phyloP scores from a whole-genome alignment of 495 filamentous ascomycete species.

The Oidiodendron maius region DNA sequence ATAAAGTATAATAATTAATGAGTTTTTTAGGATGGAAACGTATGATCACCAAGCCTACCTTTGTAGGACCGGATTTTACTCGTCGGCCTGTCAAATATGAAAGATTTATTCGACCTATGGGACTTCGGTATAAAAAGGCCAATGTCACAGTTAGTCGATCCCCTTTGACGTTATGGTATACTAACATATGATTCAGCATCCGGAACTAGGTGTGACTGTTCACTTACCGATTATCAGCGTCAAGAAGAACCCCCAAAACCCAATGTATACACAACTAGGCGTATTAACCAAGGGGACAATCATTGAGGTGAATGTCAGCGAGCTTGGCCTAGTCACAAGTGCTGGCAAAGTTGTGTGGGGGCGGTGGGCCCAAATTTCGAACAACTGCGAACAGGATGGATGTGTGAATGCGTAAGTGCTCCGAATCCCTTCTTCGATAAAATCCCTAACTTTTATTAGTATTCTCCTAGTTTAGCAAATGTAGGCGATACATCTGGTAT shows the following conservation, averaged over 20 bases:
- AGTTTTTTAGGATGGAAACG: slow-evolving; percentile 32
- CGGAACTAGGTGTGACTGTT: slow-evolving; percentile 80
- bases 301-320: slow-evolving; percentile 91
- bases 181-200: slow-evolving; percentile 88
- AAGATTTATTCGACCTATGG: slow-evolving; percentile 54
- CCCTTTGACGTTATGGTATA: slow-evolving; percentile 59
- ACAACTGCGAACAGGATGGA: slow-evolving; percentile 73
- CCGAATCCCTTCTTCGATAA: neutral
- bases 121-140: slow-evolving; percentile 78
- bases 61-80: slow-evolving; percentile 69
- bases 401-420: slow-evolving; percentile 55
- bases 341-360: slow-evolving; percentile 92
- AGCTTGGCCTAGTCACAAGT: slow-evolving; percentile 88
- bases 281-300: slow-evolving; percentile 93
- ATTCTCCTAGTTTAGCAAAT: no score
- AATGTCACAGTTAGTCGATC: slow-evolving; percentile 84
- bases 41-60: slow-evolving; percentile 90
- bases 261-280: slow-evolving; percentile 79
- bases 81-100: slow-evolving; percentile 92
- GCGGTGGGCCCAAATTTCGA: slow-evolving; percentile 68
- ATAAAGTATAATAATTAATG: no score
- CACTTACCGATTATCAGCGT: slow-evolving; percentile 90
- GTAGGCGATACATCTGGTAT: no score
- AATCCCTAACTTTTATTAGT: no score
- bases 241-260: slow-evolving; percentile 95